Percentiles rank a stretch among this genome's conserved stretches.
Evolutionary conservation across 345 rosid species (phyloP).

Genomic region (Ceriops decandra): DNA sequence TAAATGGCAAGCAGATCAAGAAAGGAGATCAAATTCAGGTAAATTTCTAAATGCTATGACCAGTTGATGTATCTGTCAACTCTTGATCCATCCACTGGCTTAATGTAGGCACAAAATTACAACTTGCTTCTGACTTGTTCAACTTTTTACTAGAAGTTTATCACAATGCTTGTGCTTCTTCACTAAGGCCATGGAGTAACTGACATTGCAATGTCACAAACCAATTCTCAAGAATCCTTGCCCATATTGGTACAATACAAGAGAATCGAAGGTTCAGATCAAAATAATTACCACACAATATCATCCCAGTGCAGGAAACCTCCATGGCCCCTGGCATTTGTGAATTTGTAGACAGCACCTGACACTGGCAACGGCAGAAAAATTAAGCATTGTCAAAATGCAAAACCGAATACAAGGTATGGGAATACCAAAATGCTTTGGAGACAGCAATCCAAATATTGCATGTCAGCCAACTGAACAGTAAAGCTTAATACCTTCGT

Average conservation of each 20-base stretch:
- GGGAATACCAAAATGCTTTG: neutral
- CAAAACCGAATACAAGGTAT: neutral
- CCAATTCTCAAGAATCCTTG: neutral
- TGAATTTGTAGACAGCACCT: slow-evolving; percentile 75
- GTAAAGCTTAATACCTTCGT: slow-evolving; percentile 52
- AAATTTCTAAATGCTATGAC: neutral
- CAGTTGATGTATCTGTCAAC: too few species aligned
- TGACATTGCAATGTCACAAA: neutral
- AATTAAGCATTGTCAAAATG: too few species aligned
- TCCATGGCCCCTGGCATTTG: slow-evolving; percentile 72
- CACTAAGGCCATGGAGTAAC: neutral
- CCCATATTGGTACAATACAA: neutral
- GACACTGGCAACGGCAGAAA: slow-evolving; percentile 34
- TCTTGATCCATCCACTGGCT: too few species aligned
- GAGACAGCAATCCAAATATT: neutral
- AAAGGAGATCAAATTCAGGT: neutral
- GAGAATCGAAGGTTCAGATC: neutral
- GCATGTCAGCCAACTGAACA: neutral
- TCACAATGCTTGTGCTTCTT: too few species aligned
- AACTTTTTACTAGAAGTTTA: too few species aligned
- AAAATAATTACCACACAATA: slow-evolving; percentile 38
- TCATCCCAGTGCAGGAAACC: slow-evolving; percentile 76
- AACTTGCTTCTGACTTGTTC: too few species aligned
- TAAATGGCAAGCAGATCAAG: neutral
- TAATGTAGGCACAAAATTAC: too few species aligned